Conservation (phyloP, 1,284 basidiomycete species). For the Leccinum subspadiceum region DNA sequence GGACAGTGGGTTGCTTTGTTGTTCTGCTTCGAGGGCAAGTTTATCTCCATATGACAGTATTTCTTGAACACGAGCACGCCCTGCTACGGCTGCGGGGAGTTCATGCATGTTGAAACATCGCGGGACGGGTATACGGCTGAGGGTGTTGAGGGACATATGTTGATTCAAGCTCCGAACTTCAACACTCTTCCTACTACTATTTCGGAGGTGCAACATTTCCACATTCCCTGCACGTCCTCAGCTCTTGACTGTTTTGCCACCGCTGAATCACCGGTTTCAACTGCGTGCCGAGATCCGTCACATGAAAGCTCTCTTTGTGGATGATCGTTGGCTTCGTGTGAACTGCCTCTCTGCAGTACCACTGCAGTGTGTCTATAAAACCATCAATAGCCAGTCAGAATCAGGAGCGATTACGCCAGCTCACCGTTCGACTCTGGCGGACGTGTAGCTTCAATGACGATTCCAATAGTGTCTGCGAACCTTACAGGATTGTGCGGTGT, state of each 20-base stretch:
- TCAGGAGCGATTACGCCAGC: constrained; percentile 5
- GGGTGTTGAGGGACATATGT: background rate
- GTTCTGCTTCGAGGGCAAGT: constrained; percentile 8
- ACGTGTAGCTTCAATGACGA: constrained; percentile 92
- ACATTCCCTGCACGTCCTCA: constrained; percentile 71
- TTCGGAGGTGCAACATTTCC: constrained; percentile 66
- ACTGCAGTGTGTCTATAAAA: constrained; percentile 78
- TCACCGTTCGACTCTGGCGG: constrained; percentile 62
- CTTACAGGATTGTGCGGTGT: constrained; percentile 95
- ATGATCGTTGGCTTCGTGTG: constrained; percentile 80
- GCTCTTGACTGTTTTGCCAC: constrained; percentile 64
- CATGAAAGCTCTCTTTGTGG: constrained; percentile 85
- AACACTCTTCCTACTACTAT: constrained; percentile 29
- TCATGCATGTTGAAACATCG: constrained; percentile 45
- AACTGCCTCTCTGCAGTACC: constrained; percentile 82
- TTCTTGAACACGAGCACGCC: constrained; percentile 33
- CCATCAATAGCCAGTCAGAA: background rate
- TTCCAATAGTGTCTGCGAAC: constrained; percentile 86
- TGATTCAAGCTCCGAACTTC: constrained; percentile 20
- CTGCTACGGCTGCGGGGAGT: constrained; percentile 34
- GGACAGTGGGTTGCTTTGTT: constrained; percentile 33
- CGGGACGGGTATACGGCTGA: constrained; percentile 27
- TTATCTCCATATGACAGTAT: constrained; percentile 7
- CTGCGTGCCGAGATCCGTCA: constrained; percentile 90
- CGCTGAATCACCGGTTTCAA: constrained; percentile 87